Evolutionary conservation across 257 asterid species (phyloP).

Genomic region (Asclepias syriaca): DNA sequence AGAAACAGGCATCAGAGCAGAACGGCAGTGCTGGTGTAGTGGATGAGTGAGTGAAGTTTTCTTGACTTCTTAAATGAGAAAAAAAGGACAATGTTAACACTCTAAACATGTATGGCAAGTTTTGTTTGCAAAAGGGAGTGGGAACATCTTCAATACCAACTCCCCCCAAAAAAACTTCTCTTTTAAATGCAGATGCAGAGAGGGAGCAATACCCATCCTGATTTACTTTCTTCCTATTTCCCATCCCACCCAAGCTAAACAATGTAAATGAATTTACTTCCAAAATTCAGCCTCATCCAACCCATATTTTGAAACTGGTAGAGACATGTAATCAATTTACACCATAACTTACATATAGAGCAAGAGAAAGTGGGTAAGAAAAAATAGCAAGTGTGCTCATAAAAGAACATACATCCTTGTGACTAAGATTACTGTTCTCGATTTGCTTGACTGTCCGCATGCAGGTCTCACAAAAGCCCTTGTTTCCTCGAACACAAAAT

Average conservation of each 20-base stretch:
- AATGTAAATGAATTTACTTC: neutral
- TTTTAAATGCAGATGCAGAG: neutral
- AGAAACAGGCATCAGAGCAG: neutral
- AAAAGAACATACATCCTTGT: conserved; percentile 47
- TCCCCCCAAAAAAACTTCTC: neutral
- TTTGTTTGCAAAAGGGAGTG: neutral
- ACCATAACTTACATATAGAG: neutral
- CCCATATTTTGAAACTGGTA: neutral
- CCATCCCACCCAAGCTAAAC: neutral
- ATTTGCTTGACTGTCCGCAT: conserved; percentile 65
- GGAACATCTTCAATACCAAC: neutral
- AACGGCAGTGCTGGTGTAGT: neutral
- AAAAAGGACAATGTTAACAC: neutral
- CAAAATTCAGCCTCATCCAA: neutral
- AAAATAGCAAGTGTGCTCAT: conserved; percentile 20
- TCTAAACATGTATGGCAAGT: neutral
- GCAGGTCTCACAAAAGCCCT: conserved; percentile 95
- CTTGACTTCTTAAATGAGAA: neutral
- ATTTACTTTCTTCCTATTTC: no score
- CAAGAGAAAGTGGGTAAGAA: neutral
- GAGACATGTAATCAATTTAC: neutral
- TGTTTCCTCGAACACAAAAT: conserved; percentile 76
- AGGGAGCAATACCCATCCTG: neutral
- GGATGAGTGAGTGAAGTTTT: neutral
- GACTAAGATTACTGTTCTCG: conserved; percentile 55